phyloP scores from a whole-genome alignment of 768 basidiomycete genomes.

The Solioccasus polychromus region DNA sequence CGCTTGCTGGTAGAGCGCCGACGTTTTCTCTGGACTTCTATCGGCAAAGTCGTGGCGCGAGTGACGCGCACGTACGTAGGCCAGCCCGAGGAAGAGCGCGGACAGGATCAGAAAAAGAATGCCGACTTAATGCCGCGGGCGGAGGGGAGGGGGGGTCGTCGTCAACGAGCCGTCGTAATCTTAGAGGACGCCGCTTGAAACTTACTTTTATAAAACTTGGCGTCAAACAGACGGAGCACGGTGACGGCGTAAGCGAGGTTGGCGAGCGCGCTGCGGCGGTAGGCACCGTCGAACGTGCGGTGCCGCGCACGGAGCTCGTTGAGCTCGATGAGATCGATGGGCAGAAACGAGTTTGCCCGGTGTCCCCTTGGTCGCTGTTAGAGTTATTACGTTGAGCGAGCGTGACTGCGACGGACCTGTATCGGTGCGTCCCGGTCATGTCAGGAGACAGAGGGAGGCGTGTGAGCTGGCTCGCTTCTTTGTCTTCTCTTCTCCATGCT shows the following conservation, averaged over 20 bases:
- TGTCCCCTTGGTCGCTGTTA: slow-evolving; percentile 36
- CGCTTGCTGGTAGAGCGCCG: slow-evolving; percentile 32
- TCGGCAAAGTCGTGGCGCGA: slow-evolving; percentile 80
- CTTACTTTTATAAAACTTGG: slow-evolving; percentile 69
- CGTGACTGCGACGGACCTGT: slow-evolving; percentile 20
- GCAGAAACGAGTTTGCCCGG: slow-evolving; percentile 47
- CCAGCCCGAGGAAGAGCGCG: slow-evolving; percentile 51
- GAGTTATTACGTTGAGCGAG: neutral
- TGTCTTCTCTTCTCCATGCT: slow-evolving; percentile 19
- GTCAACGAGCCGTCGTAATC: neutral
- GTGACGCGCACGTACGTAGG: slow-evolving; percentile 61
- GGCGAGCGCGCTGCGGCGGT: slow-evolving; percentile 70
- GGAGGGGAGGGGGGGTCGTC: neutral
- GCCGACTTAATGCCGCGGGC: slow-evolving; percentile 39
- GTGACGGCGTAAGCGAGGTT: slow-evolving; percentile 72
- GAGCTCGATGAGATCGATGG: slow-evolving; percentile 55
- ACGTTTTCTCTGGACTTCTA: slow-evolving; percentile 33
- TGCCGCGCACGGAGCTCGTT: slow-evolving; percentile 77
- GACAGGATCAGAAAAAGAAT: slow-evolving; percentile 65
- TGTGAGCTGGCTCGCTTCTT: slow-evolving; percentile 11
- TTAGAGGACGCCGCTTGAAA: no score
- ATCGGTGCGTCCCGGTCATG: slow-evolving; percentile 22
- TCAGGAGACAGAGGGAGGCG: slow-evolving; percentile 3
- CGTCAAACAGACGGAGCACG: slow-evolving; percentile 77
- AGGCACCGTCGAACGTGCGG: slow-evolving; percentile 82